Evolutionary conservation across 2,329 filamentous ascomycete species (phyloP), one percentile per base, ranked within the genome.

Genomic region (Clonostachys rosea): DNA sequence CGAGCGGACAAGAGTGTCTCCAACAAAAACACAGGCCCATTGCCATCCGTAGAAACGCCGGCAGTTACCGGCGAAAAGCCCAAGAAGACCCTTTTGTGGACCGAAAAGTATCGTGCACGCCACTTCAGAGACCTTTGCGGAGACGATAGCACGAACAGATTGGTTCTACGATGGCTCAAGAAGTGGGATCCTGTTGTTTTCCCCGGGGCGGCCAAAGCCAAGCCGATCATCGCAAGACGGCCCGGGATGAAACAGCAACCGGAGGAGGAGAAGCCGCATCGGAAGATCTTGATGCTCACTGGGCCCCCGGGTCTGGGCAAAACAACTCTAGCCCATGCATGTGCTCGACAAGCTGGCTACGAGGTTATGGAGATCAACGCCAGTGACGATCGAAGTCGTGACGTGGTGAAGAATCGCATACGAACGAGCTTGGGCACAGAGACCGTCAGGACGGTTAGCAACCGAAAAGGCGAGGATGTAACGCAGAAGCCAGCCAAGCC

Each of bases 311-410:
- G 94, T 3, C 73, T 99, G 11, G 94, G 94, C 30, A 99, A 99
- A 71, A 99, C 94, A 0, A 99, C 94, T 0, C 67, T 99, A 43
- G 94, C 94, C 2, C 94, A 99, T 66, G 94, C 99, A 0, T 97
- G 94, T 62, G 95, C 95, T 1, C 85, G 78, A 55, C 94, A 99
- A 67, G 94, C 94, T 6, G 94, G 94, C 1, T 99, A 99, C 58
- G 94, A 97, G 59, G 88, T 95, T 2, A 80, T 97, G 61, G 94
- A 99, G 63, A 95, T 99, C 68, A 99, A 99, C 58, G 94, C 95
- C 9, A 97, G 92, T 57, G 94, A 99, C 60, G 95, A 99, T 61
- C 80, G 94, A 57, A 96, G 90, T 60, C 79, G 81, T 33, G 84
- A 92, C 59, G 90, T 99, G 2, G 94, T 99, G 35, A 94, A 89